Conservation (phyloP, 2,329 filamentous ascomycete genomes). For the Alternaria triticimaculans region DNA sequence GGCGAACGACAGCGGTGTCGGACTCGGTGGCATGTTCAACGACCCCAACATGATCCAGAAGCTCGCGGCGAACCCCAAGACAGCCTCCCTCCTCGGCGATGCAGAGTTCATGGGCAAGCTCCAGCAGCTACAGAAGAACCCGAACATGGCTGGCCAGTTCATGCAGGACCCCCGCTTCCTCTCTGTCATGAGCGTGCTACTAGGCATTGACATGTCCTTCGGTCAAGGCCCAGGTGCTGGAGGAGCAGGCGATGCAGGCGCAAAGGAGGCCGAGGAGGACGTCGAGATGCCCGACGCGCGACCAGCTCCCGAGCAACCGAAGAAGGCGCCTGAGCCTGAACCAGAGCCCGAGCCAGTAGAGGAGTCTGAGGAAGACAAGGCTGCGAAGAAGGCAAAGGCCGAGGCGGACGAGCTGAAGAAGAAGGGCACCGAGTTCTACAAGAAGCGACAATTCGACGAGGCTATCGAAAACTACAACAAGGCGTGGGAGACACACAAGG, state of each 20-base stretch:
- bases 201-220: conserved; percentile 92
- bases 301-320: conserved; percentile 62
- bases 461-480: conserved; percentile 94
- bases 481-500: conserved; percentile 93
- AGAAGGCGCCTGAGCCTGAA: conserved; percentile 56
- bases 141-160: conserved; percentile 76
- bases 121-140: conserved; percentile 80
- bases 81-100: conserved; percentile 79
- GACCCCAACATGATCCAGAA: conserved; percentile 91
- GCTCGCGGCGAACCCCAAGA: conserved; percentile 94
- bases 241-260: conserved; percentile 45
- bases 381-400: conserved; percentile 89
- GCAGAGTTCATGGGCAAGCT: conserved; percentile 89
- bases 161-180: conserved; percentile 92
- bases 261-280: conserved; percentile 70
- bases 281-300: conserved; percentile 78
- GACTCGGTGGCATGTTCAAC: conserved; percentile 91
- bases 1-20: conserved; percentile 69
- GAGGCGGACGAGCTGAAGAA: conserved; percentile 95
- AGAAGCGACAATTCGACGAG: conserved; percentile 96
- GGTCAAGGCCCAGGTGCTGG: conserved; percentile 58
- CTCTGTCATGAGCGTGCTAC: conserved; percentile 88
- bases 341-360: conserved; percentile 74
- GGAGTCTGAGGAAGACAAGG: conserved; percentile 81
- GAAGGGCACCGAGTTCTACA: conserved; percentile 92